Base-by-base conservation (phyloP, 495 filamentous ascomycete species). In the Hypoxylon rickii region DNA sequence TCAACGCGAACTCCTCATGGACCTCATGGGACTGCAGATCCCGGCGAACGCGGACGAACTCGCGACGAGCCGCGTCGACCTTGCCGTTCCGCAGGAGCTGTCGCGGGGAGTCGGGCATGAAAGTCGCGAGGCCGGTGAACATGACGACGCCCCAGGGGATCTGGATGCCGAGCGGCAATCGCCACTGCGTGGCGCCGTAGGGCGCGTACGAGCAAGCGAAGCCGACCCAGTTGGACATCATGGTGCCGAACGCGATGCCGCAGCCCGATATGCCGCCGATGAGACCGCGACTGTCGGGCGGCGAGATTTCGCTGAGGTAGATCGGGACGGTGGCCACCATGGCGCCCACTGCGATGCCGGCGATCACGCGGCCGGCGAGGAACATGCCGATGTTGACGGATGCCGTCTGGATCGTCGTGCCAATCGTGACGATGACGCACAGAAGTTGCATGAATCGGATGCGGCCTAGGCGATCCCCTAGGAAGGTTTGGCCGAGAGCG, bases 321-420 rank as follows among this genome's bases (percentile, higher is more conserved):
- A 83, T 79, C 1, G 80, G 80, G 17, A 83, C 81, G 4, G 81
- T 83, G 12, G 73, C 78, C 20, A 82, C 80, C 69, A 83, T 65
- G 15, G 76, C 80, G 19, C 81, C 82, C 15, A 83, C 80, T 18
- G 79, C 80, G 55, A 73, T 71, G 10, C 82, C 82, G n/a, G 81
- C 79, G 36, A 85, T 58, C 5, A 65, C 74, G 18, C 82, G 80
- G 13, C 81, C 82, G 2, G 79, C 79, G 22, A 85, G 74, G 61
- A 83, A 83, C 81, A 83, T 85, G 21, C 77, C 81, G 37, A 83
- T 81, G 41, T 82, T 85, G 29, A 83, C 69, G 7, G 80, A 75
- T 7, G 78, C 81, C 0, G 82, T 82, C 51, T 83, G 81, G 54
- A 84, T 80, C 18, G 71, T 62, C 2, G 76, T 79, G 29, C 80